Percentiles rank a stretch among this genome's conserved stretches.
These are phyloP conservation scores for Conticribra guillardii DNA, from an alignment of 108 stramenopile species.

Conservation along the genomic window DNA sequence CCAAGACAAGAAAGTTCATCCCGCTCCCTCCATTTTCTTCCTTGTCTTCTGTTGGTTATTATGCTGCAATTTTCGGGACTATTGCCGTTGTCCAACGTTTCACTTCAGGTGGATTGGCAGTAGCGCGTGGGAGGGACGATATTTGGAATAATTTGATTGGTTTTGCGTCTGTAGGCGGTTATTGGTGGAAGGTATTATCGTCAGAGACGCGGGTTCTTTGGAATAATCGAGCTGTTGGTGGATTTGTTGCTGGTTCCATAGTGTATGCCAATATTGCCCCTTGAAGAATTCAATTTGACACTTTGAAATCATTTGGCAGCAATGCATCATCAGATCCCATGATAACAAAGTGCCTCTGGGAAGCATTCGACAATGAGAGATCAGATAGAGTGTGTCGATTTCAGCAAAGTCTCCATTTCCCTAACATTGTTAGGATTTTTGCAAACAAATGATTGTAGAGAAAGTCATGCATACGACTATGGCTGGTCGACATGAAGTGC, in stretches of 20 bases:
- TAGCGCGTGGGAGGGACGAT: constrained; percentile 20
- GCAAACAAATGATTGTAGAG: too few relatives aligned
- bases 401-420: too few relatives aligned
- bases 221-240: constrained; percentile 37
- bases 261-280: constrained; percentile 33
- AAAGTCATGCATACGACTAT: too few relatives aligned
- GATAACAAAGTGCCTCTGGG: too few relatives aligned
- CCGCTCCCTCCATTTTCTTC: constrained; percentile 40
- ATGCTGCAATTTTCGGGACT: constrained; percentile 25
- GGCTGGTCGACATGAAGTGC: too few relatives aligned
- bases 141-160: constrained; percentile 32
- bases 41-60: constrained; percentile 32
- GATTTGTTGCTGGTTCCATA: constrained; percentile 22
- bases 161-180: constrained; percentile 16
- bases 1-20: constrained; percentile 23
- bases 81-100: constrained; percentile 22
- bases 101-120: constrained; percentile 26
- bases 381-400: too few relatives aligned
- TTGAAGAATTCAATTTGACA: too few relatives aligned
- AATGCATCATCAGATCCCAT: too few relatives aligned
- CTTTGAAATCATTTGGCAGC: too few relatives aligned
- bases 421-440: too few relatives aligned
- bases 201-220: constrained; percentile 26
- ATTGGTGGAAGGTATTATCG: constrained; percentile 12
- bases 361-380: too few relatives aligned